These are phyloP conservation scores for Calycina herbarum DNA, from an alignment of 2,329 filamentous ascomycete genomes.

Conservation along the genomic window DNA sequence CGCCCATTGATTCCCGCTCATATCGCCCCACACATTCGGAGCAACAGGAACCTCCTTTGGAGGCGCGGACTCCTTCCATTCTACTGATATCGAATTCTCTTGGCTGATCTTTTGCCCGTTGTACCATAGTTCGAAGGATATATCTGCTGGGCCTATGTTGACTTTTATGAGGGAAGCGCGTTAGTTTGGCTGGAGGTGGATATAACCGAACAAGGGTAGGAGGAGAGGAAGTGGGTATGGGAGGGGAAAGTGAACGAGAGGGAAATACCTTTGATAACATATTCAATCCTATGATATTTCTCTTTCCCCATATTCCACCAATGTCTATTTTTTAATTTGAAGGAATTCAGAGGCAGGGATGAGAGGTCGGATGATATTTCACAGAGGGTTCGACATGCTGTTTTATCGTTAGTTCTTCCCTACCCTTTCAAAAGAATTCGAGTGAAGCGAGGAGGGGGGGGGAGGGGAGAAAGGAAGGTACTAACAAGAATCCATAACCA, in stretches of 20 bases:
- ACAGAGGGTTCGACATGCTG: constrained; percentile 17
- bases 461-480: neutral
- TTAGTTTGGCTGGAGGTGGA: neutral
- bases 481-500: constrained; percentile 17
- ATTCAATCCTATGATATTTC: constrained; percentile 22
- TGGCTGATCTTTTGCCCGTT: constrained; percentile 19
- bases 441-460: neutral
- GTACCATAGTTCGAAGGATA: constrained; percentile 19
- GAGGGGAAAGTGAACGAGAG: neutral
- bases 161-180: constrained; percentile 14
- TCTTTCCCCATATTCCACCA: constrained; percentile 18
- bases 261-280: constrained; percentile 3
- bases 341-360: constrained; percentile 13
- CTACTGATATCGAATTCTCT: constrained; percentile 9
- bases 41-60: neutral
- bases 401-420: neutral
- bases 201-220: too few species aligned
- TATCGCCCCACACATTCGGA: neutral
- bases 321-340: constrained; percentile 25
- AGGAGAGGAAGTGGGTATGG: neutral
- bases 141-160: constrained; percentile 18
- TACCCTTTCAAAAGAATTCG: too few species aligned
- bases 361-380: constrained; percentile 21
- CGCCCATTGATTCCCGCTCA: neutral
- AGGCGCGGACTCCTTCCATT: neutral